These are phyloP conservation scores for Fonsecaea multimorphosa DNA, from an alignment of 2,329 filamentous ascomycete species.

Conservation along the genomic window DNA sequence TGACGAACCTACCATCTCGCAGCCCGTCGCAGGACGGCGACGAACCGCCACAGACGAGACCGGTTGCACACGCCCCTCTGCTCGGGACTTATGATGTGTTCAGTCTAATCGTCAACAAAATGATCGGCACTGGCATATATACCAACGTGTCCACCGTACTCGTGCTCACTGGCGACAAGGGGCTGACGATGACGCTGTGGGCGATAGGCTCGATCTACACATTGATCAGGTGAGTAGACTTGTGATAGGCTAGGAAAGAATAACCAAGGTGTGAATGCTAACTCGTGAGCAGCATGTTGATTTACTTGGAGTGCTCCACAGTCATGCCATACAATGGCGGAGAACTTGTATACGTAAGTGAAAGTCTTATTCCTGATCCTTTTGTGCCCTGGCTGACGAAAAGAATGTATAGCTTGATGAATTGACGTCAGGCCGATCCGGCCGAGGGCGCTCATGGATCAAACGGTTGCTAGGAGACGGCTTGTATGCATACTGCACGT, in stretches of 20 bases:
- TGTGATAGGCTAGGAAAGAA: no score
- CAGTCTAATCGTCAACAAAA: constrained; percentile 5
- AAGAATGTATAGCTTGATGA: neutral
- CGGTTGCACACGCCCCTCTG: constrained; percentile 7
- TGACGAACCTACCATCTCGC: neutral
- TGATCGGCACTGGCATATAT: constrained; percentile 9
- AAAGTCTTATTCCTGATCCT: neutral
- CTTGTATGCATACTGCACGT: constrained; percentile 11
- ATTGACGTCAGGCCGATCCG: neutral
- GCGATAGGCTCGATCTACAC: constrained; percentile 4
- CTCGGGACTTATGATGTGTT: constrained; percentile 5
- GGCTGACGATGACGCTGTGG: constrained; percentile 10
- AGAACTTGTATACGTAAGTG: constrained; percentile 21
- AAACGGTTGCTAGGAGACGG: constrained; percentile 4
- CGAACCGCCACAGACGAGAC: constrained; percentile 1
- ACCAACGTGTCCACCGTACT: constrained; percentile 9
- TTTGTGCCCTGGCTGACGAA: neutral
- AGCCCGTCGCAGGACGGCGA: neutral
- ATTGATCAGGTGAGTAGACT: constrained; percentile 3
- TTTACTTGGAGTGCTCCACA: constrained; percentile 17
- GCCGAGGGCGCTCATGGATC: constrained; percentile 1
- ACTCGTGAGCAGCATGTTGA: constrained; percentile 8
- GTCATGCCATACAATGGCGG: constrained; percentile 20
- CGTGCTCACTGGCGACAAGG: constrained; percentile 6
- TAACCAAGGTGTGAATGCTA: neutral